Evolutionary conservation across 768 basidiomycete genomes (phyloP).

Genomic region (Tephrocybe sp.): DNA sequence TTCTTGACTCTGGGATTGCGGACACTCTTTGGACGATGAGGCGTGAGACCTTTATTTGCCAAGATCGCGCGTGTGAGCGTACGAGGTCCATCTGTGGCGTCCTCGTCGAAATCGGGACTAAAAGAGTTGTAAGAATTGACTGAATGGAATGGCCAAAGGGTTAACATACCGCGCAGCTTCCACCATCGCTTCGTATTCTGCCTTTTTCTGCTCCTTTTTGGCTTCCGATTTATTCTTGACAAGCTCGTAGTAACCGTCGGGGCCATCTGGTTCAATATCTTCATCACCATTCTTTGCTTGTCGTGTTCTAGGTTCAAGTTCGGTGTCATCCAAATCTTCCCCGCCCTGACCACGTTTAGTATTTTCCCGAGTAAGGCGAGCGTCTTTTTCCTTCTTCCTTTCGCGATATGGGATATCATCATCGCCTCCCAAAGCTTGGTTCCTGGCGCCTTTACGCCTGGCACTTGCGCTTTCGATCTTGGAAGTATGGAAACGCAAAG

Average conservation of each 20-base stretch:
- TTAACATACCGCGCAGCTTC: slow-evolving; percentile 54
- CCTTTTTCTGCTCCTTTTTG: slow-evolving; percentile 78
- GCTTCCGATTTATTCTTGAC: slow-evolving; percentile 72
- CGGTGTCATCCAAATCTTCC: slow-evolving; percentile 63
- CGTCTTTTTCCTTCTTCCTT: slow-evolving; percentile 60
- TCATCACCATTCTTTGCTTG: slow-evolving; percentile 36
- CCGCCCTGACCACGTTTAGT: slow-evolving; percentile 51
- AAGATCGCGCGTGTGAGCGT: slow-evolving; percentile 88
- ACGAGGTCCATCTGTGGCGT: slow-evolving; percentile 65
- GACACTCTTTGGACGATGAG: slow-evolving; percentile 81
- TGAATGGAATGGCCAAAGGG: background rate
- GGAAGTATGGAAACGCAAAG: slow-evolving; percentile 90
- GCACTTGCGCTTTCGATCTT: slow-evolving; percentile 83
- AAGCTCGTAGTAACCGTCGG: slow-evolving; percentile 87
- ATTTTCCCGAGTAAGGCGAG: slow-evolving; percentile 51
- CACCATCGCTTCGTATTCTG: slow-evolving; percentile 67
- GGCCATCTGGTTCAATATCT: slow-evolving; percentile 43
- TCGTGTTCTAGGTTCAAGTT: slow-evolving; percentile 37
- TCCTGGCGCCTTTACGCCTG: slow-evolving; percentile 70
- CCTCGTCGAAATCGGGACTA: slow-evolving; percentile 30
- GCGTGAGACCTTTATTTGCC: slow-evolving; percentile 92
- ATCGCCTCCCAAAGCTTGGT: slow-evolving; percentile 77
- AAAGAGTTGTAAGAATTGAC: slow-evolving; percentile 8
- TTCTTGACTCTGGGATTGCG: slow-evolving; percentile 99
- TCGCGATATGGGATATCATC: slow-evolving; percentile 93